Conservation (phyloP, 768 basidiomycete species). For the Pulveroboletus ravenelii region DNA sequence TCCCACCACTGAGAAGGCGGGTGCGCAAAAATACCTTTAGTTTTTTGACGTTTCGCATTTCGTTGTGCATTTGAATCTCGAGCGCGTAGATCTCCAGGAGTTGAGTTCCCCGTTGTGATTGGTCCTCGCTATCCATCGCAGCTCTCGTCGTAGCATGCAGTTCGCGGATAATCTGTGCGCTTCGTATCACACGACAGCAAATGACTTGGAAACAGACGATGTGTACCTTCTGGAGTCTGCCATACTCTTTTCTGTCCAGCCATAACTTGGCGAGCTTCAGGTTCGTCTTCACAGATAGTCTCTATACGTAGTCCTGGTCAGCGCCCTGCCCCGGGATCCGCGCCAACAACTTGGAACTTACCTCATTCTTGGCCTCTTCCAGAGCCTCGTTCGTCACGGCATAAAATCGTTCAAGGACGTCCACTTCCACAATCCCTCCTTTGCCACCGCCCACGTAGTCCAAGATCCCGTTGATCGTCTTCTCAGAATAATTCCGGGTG, state of each 20-base stretch:
- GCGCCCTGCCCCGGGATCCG: not conserved
- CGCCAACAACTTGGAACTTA: conserved; percentile 30
- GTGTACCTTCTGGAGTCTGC: conserved; percentile 71
- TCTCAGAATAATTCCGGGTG: conserved; percentile 94
- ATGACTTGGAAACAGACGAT: not conserved
- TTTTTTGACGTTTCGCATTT: conserved; percentile 93
- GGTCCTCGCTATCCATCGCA: conserved; percentile 64
- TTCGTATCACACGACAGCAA: not conserved
- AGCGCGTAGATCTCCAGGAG: conserved; percentile 96
- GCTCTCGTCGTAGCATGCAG: conserved; percentile 62
- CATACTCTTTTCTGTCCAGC: conserved; percentile 92
- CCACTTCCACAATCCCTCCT: conserved; percentile 73
- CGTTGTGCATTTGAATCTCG: conserved; percentile 99
- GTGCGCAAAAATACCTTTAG: conserved; percentile 58
- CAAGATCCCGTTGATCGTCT: conserved; percentile 96
- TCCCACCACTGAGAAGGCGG: not conserved
- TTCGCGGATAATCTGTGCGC: conserved; percentile 65
- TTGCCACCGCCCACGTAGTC: conserved; percentile 95
- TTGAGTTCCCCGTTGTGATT: conserved; percentile 92
- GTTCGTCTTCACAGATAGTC: conserved; percentile 92
- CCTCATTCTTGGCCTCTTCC: conserved; percentile 95
- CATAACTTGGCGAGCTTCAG: conserved; percentile 96
- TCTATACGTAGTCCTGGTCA: conserved; percentile 39
- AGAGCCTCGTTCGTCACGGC: conserved; percentile 86
- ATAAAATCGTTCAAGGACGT: conserved; percentile 92